Evolutionary conservation across 176 grass and related monocot species (phyloP).

Genomic region (Oryza glumipatula): DNA sequence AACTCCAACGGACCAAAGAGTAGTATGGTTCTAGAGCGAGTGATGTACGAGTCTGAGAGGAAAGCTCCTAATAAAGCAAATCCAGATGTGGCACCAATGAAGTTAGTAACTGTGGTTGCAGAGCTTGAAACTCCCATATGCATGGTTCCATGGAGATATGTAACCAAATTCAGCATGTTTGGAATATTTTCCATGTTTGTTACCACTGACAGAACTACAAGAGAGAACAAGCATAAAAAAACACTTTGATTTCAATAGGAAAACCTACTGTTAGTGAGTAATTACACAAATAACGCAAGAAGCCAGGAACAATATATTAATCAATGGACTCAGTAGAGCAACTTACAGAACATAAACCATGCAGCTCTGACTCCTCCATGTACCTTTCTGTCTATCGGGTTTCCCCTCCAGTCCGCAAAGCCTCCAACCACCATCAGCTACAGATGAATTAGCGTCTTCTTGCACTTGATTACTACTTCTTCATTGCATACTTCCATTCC

Average conservation of each 20-base stretch:
- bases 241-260: neutral
- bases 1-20: constrained; percentile 65
- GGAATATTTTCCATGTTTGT: constrained; percentile 42
- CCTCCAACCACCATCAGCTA: constrained; percentile 37
- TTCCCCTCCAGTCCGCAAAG: constrained; percentile 61
- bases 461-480: neutral
- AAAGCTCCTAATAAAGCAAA: constrained; percentile 68
- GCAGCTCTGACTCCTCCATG: constrained; percentile 66
- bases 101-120: constrained; percentile 56
- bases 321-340: neutral
- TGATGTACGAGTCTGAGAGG: constrained; percentile 68
- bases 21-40: constrained; percentile 59
- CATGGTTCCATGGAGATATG: constrained; percentile 58
- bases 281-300: neutral
- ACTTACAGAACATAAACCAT: constrained; percentile 55
- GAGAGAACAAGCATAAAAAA: neutral
- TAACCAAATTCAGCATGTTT: constrained; percentile 59
- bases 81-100: constrained; percentile 47
- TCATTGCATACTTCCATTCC: neutral
- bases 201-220: constrained; percentile 48
- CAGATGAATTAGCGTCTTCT: neutral
- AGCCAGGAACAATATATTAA: neutral
- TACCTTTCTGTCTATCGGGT: constrained; percentile 33
- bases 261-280: neutral
- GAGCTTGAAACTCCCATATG: constrained; percentile 61